Percentiles rank a stretch among this genome's conserved stretches.
Evolutionary conservation across 1,139 yeast genomes (phyloP).

Genomic region (Petasospora rhodanensis): DNA sequence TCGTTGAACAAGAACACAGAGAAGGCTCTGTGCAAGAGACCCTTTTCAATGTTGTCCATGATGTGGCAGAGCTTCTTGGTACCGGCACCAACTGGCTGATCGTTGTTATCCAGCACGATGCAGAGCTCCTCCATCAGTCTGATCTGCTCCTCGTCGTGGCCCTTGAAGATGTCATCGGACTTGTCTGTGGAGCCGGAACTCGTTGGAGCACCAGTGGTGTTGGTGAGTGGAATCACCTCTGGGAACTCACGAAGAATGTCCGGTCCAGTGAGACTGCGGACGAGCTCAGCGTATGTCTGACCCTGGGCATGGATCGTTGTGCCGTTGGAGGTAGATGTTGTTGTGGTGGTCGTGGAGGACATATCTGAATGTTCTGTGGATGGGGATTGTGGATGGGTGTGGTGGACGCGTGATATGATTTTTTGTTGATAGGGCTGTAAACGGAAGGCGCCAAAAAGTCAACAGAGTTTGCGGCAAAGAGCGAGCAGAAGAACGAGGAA

Average conservation of each 20-base stretch:
- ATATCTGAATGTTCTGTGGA: too few species aligned
- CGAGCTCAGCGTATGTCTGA: slow-evolving; percentile 44
- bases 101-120: slow-evolving; percentile 85
- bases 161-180: slow-evolving; percentile 49
- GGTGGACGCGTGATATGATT: neutral
- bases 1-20: slow-evolving; percentile 87
- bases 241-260: slow-evolving; percentile 57
- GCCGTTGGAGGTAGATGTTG: slow-evolving; percentile 8
- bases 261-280: slow-evolving; percentile 42
- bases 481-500: too few species aligned
- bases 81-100: slow-evolving; percentile 85
- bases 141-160: slow-evolving; percentile 93
- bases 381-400: neutral
- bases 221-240: slow-evolving; percentile 47
- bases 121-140: slow-evolving; percentile 95
- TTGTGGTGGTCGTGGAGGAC: slow-evolving; percentile 8
- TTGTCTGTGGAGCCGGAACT: slow-evolving; percentile 26
- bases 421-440: too few species aligned
- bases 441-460: too few species aligned
- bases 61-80: slow-evolving; percentile 91
- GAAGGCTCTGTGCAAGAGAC: slow-evolving; percentile 91
- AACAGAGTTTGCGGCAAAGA: too few species aligned
- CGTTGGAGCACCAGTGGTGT: slow-evolving; percentile 26
- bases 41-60: slow-evolving; percentile 79
- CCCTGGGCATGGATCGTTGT: slow-evolving; percentile 12